These are phyloP conservation scores for Solanum clarkiae DNA, from an alignment of 257 asterid genomes.

Conservation along the genomic window DNA sequence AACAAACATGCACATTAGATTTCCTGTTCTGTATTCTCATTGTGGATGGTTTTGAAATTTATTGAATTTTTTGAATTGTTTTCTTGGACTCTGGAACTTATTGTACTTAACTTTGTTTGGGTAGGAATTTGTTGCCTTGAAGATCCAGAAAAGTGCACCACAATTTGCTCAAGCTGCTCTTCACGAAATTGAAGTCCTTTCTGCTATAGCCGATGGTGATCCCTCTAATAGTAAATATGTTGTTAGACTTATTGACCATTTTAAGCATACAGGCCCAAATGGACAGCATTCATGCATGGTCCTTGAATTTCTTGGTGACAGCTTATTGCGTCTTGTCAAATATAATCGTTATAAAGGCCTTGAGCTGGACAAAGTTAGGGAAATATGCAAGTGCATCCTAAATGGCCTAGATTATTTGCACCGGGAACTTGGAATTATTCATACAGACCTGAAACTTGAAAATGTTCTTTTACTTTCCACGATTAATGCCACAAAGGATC, in stretches of 20 bases:
- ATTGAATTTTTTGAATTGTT: background rate
- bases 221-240: slow-evolving; percentile 52
- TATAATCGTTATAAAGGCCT: slow-evolving; percentile 79
- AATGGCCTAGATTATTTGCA: slow-evolving; percentile 89
- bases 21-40: background rate
- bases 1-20: background rate
- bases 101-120: background rate
- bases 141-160: slow-evolving; percentile 97
- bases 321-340: slow-evolving; percentile 66
- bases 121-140: slow-evolving; percentile 83
- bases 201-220: slow-evolving; percentile 76
- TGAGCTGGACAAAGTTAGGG: slow-evolving; percentile 66
- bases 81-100: background rate
- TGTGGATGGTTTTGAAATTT: background rate
- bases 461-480: slow-evolving; percentile 73
- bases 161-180: slow-evolving; percentile 94
- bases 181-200: slow-evolving; percentile 82
- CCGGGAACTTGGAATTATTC: slow-evolving; percentile 62
- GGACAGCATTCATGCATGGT: slow-evolving; percentile 99
- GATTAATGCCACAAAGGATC: slow-evolving; percentile 87
- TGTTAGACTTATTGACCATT: slow-evolving; percentile 73
- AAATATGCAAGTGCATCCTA: slow-evolving; percentile 81
- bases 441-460: slow-evolving; percentile 94
- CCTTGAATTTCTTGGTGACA: slow-evolving; percentile 94
- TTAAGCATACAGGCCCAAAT: slow-evolving; percentile 90